Conservation (phyloP, 768 basidiomycete species). For the Mycena belliarum region DNA sequence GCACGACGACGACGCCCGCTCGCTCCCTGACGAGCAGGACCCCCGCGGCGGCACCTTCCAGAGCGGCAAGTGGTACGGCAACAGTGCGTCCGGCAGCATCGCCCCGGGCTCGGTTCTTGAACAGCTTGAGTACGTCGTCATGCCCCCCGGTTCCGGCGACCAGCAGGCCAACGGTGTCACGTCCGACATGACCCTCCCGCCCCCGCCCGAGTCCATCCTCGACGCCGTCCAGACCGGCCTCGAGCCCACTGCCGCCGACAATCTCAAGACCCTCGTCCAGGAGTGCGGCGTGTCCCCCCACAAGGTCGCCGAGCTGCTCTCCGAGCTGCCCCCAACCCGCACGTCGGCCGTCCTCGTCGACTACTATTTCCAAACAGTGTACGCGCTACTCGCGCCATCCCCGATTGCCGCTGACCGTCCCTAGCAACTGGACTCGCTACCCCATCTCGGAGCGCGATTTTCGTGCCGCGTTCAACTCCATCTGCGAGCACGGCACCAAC, state of each 20-base stretch:
- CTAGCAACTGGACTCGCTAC: conserved; percentile 91
- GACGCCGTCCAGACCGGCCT: conserved; percentile 46
- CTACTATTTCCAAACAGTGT: conserved; percentile 79
- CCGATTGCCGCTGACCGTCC: conserved; percentile 5
- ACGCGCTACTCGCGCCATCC: conserved; percentile 26
- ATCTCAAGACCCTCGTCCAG: conserved; percentile 80
- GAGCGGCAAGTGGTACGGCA: conserved; percentile 85
- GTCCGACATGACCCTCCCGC: conserved; percentile 12
- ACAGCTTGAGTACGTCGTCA: conserved; percentile 63
- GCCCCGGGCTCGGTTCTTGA: conserved; percentile 78
- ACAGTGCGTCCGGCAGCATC: conserved; percentile 80
- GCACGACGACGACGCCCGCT: conserved; percentile 66
- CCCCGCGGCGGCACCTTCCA: conserved; percentile 76
- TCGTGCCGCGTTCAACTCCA: conserved; percentile 65
- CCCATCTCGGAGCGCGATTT: conserved; percentile 87
- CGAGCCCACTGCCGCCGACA: conserved; percentile 71
- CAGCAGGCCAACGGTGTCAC: not conserved
- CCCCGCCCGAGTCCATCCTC: conserved; percentile 34
- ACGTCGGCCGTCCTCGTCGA: conserved; percentile 79
- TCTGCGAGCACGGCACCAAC: conserved; percentile 61
- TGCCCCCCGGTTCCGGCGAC: conserved; percentile 37
- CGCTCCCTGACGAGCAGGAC: conserved; percentile 78
- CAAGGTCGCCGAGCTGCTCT: conserved; percentile 85
- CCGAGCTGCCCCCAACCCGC: conserved; percentile 80
- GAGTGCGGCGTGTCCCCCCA: conserved; percentile 92